phyloP scores from a whole-genome alignment of 228 moss, liverwort and hornwort species.

The Sphagnum fallax region DNA sequence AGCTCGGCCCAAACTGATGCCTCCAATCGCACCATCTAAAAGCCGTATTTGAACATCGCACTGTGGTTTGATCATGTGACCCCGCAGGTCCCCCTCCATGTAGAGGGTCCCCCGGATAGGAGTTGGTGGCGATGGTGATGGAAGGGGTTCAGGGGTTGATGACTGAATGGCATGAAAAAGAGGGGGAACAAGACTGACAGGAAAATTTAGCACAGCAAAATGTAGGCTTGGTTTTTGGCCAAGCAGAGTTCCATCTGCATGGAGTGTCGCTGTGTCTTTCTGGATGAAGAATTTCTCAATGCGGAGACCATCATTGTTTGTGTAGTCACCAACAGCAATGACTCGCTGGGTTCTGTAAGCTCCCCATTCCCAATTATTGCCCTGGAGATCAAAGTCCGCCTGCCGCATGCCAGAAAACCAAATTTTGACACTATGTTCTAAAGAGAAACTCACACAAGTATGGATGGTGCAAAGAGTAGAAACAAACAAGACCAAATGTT shows the following conservation, averaged over 20 bases:
- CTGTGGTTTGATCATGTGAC: constrained; percentile 85
- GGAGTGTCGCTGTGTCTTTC: constrained; percentile 93
- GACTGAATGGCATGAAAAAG: constrained; percentile 84
- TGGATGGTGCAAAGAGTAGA: too few species aligned
- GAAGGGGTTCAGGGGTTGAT: constrained; percentile 72
- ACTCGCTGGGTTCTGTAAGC: constrained; percentile 82
- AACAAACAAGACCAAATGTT: too few species aligned
- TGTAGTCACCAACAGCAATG: constrained; percentile 86
- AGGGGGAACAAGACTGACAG: constrained; percentile 87
- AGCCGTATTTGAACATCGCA: constrained; percentile 96
- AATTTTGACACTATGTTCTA: not conserved
- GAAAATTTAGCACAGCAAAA: constrained; percentile 95
- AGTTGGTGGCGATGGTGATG: constrained; percentile 55
- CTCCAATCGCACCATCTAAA: constrained; percentile 90
- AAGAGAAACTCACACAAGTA: too few species aligned
- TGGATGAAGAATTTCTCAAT: constrained; percentile 95
- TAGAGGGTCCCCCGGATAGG: constrained; percentile 87
- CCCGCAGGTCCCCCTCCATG: constrained; percentile 97
- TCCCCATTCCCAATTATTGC: constrained; percentile 99
- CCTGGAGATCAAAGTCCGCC: constrained; percentile 97
- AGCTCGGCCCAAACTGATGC: constrained; percentile 85
- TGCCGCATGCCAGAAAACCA: constrained; percentile 21
- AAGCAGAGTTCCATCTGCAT: constrained; percentile 93
- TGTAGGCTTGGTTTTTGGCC: constrained; percentile 96
- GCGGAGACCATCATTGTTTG: constrained; percentile 88